These are phyloP conservation scores for Salix dunnii DNA, from an alignment of 345 rosid species.

Conservation along the genomic window DNA sequence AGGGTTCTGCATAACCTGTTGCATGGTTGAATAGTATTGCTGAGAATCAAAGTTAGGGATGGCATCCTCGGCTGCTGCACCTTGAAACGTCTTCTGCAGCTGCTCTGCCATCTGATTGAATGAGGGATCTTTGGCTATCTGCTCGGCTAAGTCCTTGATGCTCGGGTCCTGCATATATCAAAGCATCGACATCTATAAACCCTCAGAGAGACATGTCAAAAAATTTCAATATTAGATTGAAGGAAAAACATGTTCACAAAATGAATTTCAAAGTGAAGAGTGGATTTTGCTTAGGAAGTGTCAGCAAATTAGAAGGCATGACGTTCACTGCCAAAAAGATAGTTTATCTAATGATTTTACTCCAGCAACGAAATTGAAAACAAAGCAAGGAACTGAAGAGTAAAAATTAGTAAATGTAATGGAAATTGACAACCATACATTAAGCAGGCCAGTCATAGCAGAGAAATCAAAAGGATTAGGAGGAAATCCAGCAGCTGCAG, in stretches of 20 bases:
- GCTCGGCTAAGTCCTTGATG: constrained; percentile 86
- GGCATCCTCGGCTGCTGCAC: constrained; percentile 45
- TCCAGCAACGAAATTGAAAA: neutral
- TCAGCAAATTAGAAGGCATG: too few species aligned
- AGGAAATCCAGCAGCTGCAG: constrained; percentile 23
- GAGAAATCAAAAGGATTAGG: constrained; percentile 93
- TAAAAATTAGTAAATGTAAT: neutral
- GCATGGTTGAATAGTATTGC: constrained; percentile 78
- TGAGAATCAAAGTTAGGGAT: constrained; percentile 70
- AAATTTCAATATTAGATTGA: neutral
- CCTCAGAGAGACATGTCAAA: neutral
- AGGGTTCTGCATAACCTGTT: constrained; percentile 97
- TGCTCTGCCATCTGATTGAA: constrained; percentile 98
- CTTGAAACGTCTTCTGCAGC: constrained; percentile 75
- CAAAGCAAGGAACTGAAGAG: neutral
- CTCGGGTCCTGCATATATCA: constrained; percentile 68
- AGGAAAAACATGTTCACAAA: neutral
- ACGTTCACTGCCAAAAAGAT: too few species aligned
- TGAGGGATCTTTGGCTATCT: constrained; percentile 88
- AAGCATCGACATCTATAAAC: neutral
- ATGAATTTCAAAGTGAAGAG: neutral
- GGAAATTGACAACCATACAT: constrained; percentile 38
- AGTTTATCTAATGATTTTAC: too few species aligned
- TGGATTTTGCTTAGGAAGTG: too few species aligned
- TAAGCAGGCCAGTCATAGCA: constrained; percentile 71